phyloP scores from a whole-genome alignment of 2,329 filamentous ascomycete species.

The Cercospora sesami region DNA sequence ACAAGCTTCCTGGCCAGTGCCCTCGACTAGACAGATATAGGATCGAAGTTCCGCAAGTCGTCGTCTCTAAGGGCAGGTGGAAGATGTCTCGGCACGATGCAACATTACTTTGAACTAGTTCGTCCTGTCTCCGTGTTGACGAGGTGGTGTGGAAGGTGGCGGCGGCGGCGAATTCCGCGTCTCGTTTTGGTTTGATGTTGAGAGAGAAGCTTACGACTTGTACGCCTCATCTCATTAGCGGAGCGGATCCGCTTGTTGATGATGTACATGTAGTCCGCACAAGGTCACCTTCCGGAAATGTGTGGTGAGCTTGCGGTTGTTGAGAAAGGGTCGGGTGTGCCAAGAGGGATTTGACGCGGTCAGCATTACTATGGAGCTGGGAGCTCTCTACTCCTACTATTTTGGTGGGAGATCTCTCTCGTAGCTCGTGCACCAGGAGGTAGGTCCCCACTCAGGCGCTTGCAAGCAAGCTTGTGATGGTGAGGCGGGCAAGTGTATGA shows the following conservation, averaged over 20 bases:
- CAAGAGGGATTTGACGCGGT: not conserved
- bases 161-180: not conserved
- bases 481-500: not conserved
- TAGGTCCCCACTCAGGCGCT: not conserved
- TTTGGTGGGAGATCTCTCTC: not conserved
- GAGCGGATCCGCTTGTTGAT: not conserved
- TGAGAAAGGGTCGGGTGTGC: not conserved
- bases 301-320: not conserved
- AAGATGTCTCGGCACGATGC: not conserved
- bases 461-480: not conserved
- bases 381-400: not conserved
- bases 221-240: not conserved
- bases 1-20: not conserved
- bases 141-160: too few relatives aligned
- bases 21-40: not conserved
- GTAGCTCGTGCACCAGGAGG: not conserved
- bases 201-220: not conserved
- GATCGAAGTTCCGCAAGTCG: not conserved
- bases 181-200: not conserved
- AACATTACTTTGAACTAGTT: not conserved
- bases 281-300: not conserved
- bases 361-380: not conserved
- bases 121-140: too few relatives aligned
- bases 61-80: not conserved
- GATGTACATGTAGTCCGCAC: not conserved